Evolutionary conservation across 2,329 filamentous ascomycete species (phyloP), one percentile per base, ranked within the genome.

Genomic region (Hymenoscyphus linearis): DNA sequence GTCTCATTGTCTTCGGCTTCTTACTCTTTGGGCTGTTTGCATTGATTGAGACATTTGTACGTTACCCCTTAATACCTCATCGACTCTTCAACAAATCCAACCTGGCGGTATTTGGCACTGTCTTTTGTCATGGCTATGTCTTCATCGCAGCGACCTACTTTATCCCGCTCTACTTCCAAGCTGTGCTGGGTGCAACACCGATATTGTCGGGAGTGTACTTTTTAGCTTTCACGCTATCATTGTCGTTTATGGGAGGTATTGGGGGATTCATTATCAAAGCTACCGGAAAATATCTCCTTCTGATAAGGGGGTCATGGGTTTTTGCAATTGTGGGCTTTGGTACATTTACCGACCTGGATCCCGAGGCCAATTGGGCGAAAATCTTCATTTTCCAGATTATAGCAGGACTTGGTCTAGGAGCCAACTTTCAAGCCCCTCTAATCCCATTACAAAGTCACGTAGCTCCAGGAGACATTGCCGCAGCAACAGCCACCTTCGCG

Each of bases 31-130:
- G 62, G 2, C 60, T 72, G 3, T 96, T 96, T 74, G 76, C 87
- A 65, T 54, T 91, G 25, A 85, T 88, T 68, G 91, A 96, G 76
- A 87, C 85, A 68, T 69, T 90, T 34, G 89, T 91, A 56, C 83
- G 81, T 60, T 92, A 89, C 66, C 92, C 92, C 1, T 79, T 96
- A 62, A 91, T 96, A 73, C 92, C 91, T 0, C 75, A 89, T 12
- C 80, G 83, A 0, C 78, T 96, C 10, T 96, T 96, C 77, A 80
- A 84, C 55, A 75, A 78, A 31, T 87, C 85, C 37, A 92, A 89
- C 71, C 71, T 89, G 31, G 85, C 88, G 6, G 79, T 86, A 0
- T 83, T 92, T 16, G 75, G 76, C 1, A 80, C 89, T 55, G 87
- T 86, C 68, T 91, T 91, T 76, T 82, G 84, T 65, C 90, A 96